phyloP scores from a whole-genome alignment of 2,329 filamentous ascomycete genomes.

The Fusarium pseudocircinatum region DNA sequence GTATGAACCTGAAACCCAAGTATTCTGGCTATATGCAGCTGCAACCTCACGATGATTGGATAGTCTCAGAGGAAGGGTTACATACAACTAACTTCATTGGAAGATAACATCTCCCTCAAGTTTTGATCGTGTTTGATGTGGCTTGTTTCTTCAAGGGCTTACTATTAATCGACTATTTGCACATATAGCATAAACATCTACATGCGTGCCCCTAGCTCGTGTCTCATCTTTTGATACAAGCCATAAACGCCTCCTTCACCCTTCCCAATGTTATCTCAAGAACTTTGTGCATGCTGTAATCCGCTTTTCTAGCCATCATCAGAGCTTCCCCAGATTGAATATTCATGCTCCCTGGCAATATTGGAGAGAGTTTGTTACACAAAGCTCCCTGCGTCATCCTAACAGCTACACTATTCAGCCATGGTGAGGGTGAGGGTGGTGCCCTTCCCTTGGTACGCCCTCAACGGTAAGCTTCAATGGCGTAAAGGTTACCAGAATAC shows the following conservation, averaged over 20 bases:
- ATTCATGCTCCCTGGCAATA: slow-evolving; percentile 25
- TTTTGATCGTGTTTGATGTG: slow-evolving; percentile 19
- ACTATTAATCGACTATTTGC: slow-evolving; percentile 29
- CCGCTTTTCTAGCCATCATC: slow-evolving; percentile 18
- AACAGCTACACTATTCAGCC: not conserved
- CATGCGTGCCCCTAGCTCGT: slow-evolving; percentile 17
- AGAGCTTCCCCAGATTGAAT: slow-evolving; percentile 10
- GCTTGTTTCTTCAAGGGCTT: slow-evolving; percentile 15
- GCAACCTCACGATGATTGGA: slow-evolving; percentile 13
- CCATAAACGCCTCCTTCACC: slow-evolving; percentile 30
- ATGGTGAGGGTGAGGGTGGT: not conserved
- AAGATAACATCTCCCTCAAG: not conserved
- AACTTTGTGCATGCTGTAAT: slow-evolving; percentile 20
- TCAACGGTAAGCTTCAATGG: not conserved
- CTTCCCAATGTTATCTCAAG: slow-evolving; percentile 24
- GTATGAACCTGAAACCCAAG: slow-evolving; percentile 23
- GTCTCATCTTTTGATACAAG: slow-evolving; percentile 34
- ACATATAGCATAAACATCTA: slow-evolving; percentile 4
- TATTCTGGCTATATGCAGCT: slow-evolving; percentile 8
- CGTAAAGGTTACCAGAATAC: not conserved
- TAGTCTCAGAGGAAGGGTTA: not conserved
- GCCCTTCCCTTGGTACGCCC: not conserved
- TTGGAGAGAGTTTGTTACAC: slow-evolving; percentile 3
- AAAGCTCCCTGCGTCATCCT: slow-evolving; percentile 1
- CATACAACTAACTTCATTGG: slow-evolving; percentile 13